These are phyloP conservation scores for Yamadazyma triangularis DNA, from an alignment of 1,139 yeast species.

Conservation along the genomic window DNA sequence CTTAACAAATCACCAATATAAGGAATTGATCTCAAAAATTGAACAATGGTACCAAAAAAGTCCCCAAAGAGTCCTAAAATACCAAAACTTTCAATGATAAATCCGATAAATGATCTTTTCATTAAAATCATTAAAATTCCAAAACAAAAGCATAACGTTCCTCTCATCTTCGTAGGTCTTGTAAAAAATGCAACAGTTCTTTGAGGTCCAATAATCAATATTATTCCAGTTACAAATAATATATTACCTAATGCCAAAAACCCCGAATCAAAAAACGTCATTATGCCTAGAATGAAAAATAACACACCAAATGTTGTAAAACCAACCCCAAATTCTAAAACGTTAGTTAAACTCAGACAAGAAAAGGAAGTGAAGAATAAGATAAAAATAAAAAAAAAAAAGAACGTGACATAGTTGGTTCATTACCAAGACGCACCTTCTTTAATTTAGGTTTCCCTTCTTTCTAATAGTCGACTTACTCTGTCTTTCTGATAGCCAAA, in stretches of 20 bases:
- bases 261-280: slow-evolving; percentile 87
- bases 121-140: slow-evolving; percentile 75
- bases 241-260: slow-evolving; percentile 86
- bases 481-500: slow-evolving; percentile 79
- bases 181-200: slow-evolving; percentile 81
- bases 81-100: slow-evolving; percentile 79
- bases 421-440: no score
- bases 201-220: slow-evolving; percentile 82
- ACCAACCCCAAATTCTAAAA: slow-evolving; percentile 82
- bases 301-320: slow-evolving; percentile 84
- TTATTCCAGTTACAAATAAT: slow-evolving; percentile 75
- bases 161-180: slow-evolving; percentile 82
- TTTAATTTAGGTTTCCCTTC: no score
- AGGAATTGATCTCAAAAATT: slow-evolving; percentile 84
- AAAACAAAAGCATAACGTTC: slow-evolving; percentile 68
- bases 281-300: slow-evolving; percentile 75
- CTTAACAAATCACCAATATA: slow-evolving; percentile 81
- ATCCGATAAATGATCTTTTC: slow-evolving; percentile 81
- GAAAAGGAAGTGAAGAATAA: no score
- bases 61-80: slow-evolving; percentile 88
- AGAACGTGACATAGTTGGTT: no score
- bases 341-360: no score
- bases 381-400: no score
- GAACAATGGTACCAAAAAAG: slow-evolving; percentile 85
- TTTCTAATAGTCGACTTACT: no score